Evolutionary conservation across 805 yeast species (phyloP), one percentile per base, ranked within the genome.

Genomic region (Candida arabinofermentans): DNA sequence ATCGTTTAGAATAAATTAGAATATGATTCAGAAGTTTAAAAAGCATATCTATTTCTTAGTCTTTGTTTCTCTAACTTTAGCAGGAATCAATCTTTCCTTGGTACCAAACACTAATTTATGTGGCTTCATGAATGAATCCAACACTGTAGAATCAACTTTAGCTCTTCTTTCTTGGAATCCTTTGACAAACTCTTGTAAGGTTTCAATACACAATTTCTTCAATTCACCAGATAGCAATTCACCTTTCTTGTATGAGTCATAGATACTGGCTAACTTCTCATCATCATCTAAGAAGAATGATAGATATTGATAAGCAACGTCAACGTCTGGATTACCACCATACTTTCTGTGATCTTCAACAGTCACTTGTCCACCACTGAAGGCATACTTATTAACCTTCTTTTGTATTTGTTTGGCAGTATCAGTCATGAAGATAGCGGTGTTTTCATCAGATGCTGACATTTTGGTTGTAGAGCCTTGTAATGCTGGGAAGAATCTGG

Each of bases 401-500:
- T 88, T 93, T 62, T 86, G 84, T 50, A 93, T 86, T 69, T 86
- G 89, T 61, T 86, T 87, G 37, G 95, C 79, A 2, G 96, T 86
- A 64, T 93, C 99, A 43, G 89, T 90, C 93, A 93, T 84, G 70
- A 83, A 93, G 51, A 93, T 89, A 6, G 99, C 93, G 30, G 91
- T 77, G 42, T 86, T 82, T 48, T 86, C 88, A 63, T 86, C 93
- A 10, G 93, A 82, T 4, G 99, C 98, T 47, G 95, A 84, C 99
- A 93, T 93, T 70, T 93, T 93, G 30, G 97, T 86, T 13, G 89
- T 76, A 4, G 98, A 83, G 41, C 99, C 99, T 72, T 93, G 98
- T 54, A 91, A 70, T 40, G 99, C 98, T 34, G 99, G 99, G 85
- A 93, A 93, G 67, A 93, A 93, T 65, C 86, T 84, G 41, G 99